Evolutionary conservation across 225 moss, liverwort and hornwort species (phyloP).

Genomic region (Pseudoscleropodium purum): DNA sequence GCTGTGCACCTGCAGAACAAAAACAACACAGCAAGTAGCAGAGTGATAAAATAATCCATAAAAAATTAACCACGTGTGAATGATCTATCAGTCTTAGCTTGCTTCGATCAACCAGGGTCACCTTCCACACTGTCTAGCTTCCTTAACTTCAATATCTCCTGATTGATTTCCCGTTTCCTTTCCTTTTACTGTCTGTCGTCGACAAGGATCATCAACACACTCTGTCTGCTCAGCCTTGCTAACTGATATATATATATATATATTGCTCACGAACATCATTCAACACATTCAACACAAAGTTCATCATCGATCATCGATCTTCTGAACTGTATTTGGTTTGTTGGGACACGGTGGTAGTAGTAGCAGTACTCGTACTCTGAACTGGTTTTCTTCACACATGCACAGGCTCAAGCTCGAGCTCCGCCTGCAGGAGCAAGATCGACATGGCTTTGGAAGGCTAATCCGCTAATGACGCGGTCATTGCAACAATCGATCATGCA

Average conservation of each 20-base stretch:
- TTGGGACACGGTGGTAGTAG: neutral
- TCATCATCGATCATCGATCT: neutral
- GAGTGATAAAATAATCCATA: neutral
- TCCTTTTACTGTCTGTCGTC: neutral
- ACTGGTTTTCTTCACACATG: neutral
- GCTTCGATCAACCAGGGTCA: neutral
- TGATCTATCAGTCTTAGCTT: neutral
- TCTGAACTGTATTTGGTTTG: neutral
- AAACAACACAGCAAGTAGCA: neutral
- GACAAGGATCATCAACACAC: neutral
- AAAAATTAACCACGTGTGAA: neutral
- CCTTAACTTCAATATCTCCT: neutral
- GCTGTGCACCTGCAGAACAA: slow-evolving; percentile 63
- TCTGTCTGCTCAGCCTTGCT: neutral
- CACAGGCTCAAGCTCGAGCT: slow-evolving; percentile 3
- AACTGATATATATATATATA: too few species aligned
- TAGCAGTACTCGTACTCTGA: neutral
- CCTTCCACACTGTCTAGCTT: neutral
- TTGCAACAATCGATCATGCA: neutral
- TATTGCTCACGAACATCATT: neutral
- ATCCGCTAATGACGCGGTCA: neutral
- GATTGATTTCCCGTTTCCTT: neutral
- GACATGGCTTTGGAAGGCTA: slow-evolving; percentile 16
- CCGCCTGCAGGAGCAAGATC: neutral
- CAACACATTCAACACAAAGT: neutral